Conservation (phyloP, 2,329 filamentous ascomycete genomes). For the Pyrenochaeta sp. region DNA sequence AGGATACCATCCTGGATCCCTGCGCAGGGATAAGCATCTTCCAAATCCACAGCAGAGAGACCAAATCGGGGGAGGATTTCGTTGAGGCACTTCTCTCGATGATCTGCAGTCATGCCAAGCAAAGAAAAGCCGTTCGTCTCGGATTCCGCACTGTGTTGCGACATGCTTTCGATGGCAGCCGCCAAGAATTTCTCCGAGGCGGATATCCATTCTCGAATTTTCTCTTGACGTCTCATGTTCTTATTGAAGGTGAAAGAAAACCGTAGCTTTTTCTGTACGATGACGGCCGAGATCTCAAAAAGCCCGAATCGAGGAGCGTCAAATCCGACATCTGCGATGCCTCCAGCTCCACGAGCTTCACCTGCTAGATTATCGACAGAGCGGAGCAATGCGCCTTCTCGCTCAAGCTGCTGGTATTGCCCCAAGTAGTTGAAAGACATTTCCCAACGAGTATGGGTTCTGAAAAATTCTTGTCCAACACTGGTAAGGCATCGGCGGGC, state of each 20-base stretch:
- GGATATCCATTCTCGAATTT: conserved; percentile 16
- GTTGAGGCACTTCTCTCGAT: no score
- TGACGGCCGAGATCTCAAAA: conserved; percentile 24
- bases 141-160: no score
- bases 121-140: neutral
- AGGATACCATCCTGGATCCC: conserved; percentile 8
- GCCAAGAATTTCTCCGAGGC: no score
- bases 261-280: conserved; percentile 14
- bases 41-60: neutral
- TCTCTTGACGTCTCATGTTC: conserved; percentile 15
- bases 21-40: conserved; percentile 10
- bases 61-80: no score
- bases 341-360: neutral
- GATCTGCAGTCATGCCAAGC: neutral
- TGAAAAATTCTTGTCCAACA: conserved; percentile 29
- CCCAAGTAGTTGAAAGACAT: conserved; percentile 65
- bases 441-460: conserved; percentile 60
- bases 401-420: conserved; percentile 56
- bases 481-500: conserved; percentile 27
- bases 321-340: conserved; percentile 17
- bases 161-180: no score
- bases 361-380: neutral
- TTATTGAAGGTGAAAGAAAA: conserved; percentile 22
- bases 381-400: conserved; percentile 56
- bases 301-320: conserved; percentile 21